Evolutionary conservation across 2,329 filamentous ascomycete genomes (phyloP).

Genomic region (Cordyceps cicadae): DNA sequence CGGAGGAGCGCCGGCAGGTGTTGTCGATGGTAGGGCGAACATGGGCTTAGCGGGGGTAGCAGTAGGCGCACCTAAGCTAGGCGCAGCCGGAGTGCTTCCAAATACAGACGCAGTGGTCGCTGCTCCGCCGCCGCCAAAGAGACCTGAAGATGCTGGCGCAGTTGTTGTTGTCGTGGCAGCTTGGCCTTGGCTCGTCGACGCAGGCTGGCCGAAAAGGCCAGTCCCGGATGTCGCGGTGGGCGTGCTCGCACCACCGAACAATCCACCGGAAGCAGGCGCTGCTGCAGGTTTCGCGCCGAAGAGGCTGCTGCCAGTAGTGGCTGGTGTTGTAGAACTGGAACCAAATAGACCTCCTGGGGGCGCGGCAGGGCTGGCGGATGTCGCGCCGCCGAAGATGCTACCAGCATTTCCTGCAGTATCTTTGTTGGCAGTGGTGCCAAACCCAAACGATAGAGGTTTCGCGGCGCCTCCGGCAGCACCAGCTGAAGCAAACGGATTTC

Average conservation of each 20-base stretch:
- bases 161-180: slow-evolving; percentile 15
- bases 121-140: slow-evolving; percentile 24
- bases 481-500: slow-evolving; percentile 20
- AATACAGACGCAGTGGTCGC: slow-evolving; percentile 16
- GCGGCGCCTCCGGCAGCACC: slow-evolving; percentile 17
- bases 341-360: slow-evolving; percentile 19
- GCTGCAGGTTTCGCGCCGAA: slow-evolving; percentile 17
- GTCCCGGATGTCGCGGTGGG: slow-evolving; percentile 17
- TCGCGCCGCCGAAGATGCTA: slow-evolving; percentile 5
- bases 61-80: slow-evolving; percentile 22
- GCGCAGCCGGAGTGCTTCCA: slow-evolving; percentile 22
- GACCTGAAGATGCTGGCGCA: slow-evolving; percentile 19
- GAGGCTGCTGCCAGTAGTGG: slow-evolving; percentile 5
- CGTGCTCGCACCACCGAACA: slow-evolving; percentile 31
- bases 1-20: slow-evolving; percentile 48
- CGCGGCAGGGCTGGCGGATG: slow-evolving; percentile 13
- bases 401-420: slow-evolving; percentile 3
- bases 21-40: slow-evolving; percentile 43
- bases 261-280: slow-evolving; percentile 25
- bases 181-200: background rate
- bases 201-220: slow-evolving; percentile 20
- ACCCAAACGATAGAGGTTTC: slow-evolving; percentile 22
- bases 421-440: slow-evolving; percentile 18
- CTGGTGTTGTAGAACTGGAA: slow-evolving; percentile 2
- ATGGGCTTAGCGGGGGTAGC: slow-evolving; percentile 37